Conservation (phyloP, 208 protist species). For the Trypanosoma cruzi region DNA sequence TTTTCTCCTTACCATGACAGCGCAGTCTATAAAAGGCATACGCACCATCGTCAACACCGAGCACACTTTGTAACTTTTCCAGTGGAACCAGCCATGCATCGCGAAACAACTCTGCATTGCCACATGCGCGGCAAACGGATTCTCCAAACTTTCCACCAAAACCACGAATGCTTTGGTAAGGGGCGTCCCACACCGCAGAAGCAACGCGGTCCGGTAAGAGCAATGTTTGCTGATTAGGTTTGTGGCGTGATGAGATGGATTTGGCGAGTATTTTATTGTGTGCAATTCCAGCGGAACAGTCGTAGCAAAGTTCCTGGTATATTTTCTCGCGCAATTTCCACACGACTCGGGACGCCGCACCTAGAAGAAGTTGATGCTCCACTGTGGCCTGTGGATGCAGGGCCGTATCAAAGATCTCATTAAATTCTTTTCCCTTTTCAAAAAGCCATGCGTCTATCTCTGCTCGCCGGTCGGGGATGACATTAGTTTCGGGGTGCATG, state of each 20-base stretch:
- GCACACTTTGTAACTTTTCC: conserved; percentile 1
- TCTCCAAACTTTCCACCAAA: conserved; percentile 86
- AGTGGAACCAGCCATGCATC: conserved; percentile 58
- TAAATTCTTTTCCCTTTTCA: conserved; percentile 45
- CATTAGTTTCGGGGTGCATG: conserved; percentile 46
- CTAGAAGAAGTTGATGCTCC: conserved; percentile 54
- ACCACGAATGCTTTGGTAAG: conserved; percentile 57
- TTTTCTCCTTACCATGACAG: conserved; percentile 42
- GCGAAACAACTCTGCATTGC: conserved; percentile 38
- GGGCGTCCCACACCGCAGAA: conserved; percentile 58
- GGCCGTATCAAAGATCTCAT: conserved; percentile 51
- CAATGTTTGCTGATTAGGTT: conserved; percentile 87
- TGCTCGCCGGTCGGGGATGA: conserved; percentile 51
- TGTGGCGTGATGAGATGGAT: conserved; percentile 75
- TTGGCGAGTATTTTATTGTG: conserved; percentile 88
- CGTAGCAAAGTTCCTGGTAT: conserved; percentile 71
- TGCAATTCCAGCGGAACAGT: conserved; percentile 86
- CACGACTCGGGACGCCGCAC: conserved; percentile 70
- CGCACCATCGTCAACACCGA: conserved; percentile 23
- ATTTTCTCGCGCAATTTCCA: conserved; percentile 54
- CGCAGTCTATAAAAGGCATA: conserved; percentile 54
- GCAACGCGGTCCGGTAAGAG: conserved; percentile 60
- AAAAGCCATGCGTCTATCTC: conserved; percentile 58
- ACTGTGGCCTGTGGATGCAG: conserved; percentile 43
- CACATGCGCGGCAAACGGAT: conserved; percentile 39